Base-by-base conservation (phyloP, 441 rosid species). In the Lepidium campestre region DNA sequence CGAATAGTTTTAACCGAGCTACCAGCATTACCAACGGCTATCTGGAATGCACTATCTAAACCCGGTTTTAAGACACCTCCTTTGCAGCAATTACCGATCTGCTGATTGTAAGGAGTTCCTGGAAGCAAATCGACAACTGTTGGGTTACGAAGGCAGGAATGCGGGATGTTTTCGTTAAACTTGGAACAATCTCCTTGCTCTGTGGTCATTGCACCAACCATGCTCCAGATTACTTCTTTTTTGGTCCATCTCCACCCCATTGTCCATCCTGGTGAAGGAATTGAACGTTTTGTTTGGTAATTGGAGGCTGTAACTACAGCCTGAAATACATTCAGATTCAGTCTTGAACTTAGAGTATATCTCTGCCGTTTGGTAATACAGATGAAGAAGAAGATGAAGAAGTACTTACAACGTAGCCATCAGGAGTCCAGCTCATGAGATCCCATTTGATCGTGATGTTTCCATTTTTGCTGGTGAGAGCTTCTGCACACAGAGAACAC, bases 401-500 rank as follows among this genome's bases (percentile, higher is more conserved):
- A 42, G 48, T 36, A 74, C 90, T 83, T 73, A 85, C 93, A 52
- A 81, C 82, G 74, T 85, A 87, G 72, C 93, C 90, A 72, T 87
- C 93, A 49, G 89, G 85, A 22, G 79, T 82, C 90, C 89, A 87
- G 74, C 1, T 71, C 67, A 81, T 57, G 17, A 87, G 1, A 47
- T 87, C 93, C 90, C 90, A 87, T 79, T 80, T 87, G 67, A 85
- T 77, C 19, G 82, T 82, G 77, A 87, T 80, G 75, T 87, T 80
- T 23, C 86, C 88, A 13, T 57, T 74, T 23, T 61, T 78, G 52
- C 69, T 80, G 48, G 46, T 60, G 50, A 68, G 75, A 48, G 84
- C 75, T 76, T 78, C 81, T 81, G 72, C 64, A 71, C 11, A 40
- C 39, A 65, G 62, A 56, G 6, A 15, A 62, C 29, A 4, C 17